Base-by-base conservation (phyloP, 2,329 filamentous ascomycete genomes). In the Erysiphe pulchra region DNA sequence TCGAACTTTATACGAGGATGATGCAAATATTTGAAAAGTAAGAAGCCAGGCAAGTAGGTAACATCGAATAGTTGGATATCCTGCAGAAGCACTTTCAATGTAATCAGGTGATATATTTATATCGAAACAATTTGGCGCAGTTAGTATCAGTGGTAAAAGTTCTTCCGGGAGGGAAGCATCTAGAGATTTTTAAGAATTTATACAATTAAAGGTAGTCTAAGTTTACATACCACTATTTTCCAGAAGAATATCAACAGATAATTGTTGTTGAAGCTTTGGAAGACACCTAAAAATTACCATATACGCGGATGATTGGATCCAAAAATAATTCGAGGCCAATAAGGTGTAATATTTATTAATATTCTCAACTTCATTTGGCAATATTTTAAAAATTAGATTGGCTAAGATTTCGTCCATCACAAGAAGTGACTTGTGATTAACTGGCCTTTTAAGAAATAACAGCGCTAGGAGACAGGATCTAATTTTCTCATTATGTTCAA, bases 1-100 rank as follows among this genome's bases (percentile, higher is more conserved):
- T 52, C 84, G 80, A 14, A 95, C 75, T 54, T 84, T 83, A 59
- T 81, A 78, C 0, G 86, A 83, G 12, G 85, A 75, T 17, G 75
- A 73, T 16, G 68, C 65, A 56, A 87, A 92, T 40, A 87, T 78
- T 53, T 92, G 84, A 56, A 92, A 95, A 0, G 94, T 69, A 1
- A 95, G 67, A 50, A 82, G 73, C 90, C 90, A 98, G 11, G 83
- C 80, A 28, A 93, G 66, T 2, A 98, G 67, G 55, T 94, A 98
- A 10, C 77, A 75, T 45, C 84, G 74, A 42, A 93, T 66, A 0
- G 71, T 57, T 0, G 73, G 64, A 53, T 86, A 80, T 14, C 71
- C 66, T 33, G 70, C 65, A 9, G 77, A 39, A 6, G 2, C 37
- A 13, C 13, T 13, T 31, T 40, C n/a, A 10, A 20, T 8, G 9